Base-by-base conservation (phyloP, 2,329 filamentous ascomycete genomes). In the Trichoderma koningii region DNA sequence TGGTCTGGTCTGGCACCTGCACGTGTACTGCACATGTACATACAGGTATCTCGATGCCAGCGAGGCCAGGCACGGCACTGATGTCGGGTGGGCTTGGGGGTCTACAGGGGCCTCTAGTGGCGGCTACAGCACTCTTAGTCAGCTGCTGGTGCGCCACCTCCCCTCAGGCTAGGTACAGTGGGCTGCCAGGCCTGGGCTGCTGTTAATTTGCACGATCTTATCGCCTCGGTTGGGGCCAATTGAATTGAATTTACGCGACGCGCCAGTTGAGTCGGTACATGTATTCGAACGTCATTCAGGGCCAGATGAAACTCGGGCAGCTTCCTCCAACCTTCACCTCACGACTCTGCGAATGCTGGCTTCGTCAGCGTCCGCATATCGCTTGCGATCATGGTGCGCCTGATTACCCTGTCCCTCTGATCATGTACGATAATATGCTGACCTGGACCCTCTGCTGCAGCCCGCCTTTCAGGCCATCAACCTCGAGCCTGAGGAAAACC, bases 401-500 rank as follows among this genome's bases (percentile, higher is more conserved):
- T 34, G 21, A 23, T 26, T 21, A 44, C 41, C 9, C 3, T 23
- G 51, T 26, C 28, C 51, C 23, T 21, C n/a, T 21, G 17, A 34
- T 12, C 9, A 19, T 21, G 3, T 38, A 38, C 34, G 34, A 38
- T 14, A 38, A 23, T n/a, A 41, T 38, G 41, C 66, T 56, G 17
- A 64, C 66, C 66, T 56, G 3, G 19, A 64, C 66, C 21, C 38
- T 59, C 48, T 50, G 65, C 64, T 66, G 45, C 65, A 87, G 85
- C 83, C 85, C 70, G 84, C 87, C 71, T 98, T 96, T 80, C 87
- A 89, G 72, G 92, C 94, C 61, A 88, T 97, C 77, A 99, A 99
- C 76, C 87, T 98, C 78, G 93, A 97, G 77, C 90, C 92, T 10
- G 95, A 97, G 78, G 92, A 96, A 73, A 91, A 92, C 65, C 82